Evolutionary conservation across 768 basidiomycete species (phyloP).

Genomic region (Dioszegia crocea): DNA sequence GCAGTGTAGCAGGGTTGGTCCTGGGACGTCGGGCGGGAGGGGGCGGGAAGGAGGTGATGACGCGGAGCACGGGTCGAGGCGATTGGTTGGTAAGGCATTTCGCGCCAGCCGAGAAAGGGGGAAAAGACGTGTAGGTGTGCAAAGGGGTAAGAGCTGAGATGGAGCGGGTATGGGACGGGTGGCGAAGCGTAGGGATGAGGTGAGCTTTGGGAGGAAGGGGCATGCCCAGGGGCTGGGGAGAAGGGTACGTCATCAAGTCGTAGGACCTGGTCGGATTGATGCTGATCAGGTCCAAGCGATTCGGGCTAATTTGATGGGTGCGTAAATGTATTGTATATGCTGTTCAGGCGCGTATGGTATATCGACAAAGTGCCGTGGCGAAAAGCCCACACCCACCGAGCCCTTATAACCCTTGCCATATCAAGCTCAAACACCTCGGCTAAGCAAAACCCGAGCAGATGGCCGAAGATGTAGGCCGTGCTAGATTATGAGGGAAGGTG

Average conservation of each 20-base stretch:
- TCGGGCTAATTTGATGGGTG: no score
- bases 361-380: no score
- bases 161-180: not conserved
- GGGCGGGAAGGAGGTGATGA: constrained; percentile 12
- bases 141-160: not conserved
- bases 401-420: no score
- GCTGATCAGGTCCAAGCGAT: not conserved
- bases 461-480: no score
- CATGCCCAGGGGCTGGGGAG: not conserved
- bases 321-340: no score
- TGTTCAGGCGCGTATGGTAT: no score
- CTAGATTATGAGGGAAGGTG: no score
- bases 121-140: not conserved
- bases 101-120: not conserved
- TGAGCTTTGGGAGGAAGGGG: not conserved
- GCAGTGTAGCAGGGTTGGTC: not conserved
- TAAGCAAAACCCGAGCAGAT: no score
- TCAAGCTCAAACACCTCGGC: no score
- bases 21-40: not conserved
- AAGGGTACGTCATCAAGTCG: not conserved
- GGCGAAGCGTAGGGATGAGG: not conserved
- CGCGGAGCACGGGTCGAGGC: constrained; percentile 6
- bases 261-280: not conserved
- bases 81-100: not conserved
- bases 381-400: no score